These are phyloP conservation scores for Pestalotiopsis sp. DNA, from an alignment of 2,329 filamentous ascomycete genomes.

Conservation along the genomic window DNA sequence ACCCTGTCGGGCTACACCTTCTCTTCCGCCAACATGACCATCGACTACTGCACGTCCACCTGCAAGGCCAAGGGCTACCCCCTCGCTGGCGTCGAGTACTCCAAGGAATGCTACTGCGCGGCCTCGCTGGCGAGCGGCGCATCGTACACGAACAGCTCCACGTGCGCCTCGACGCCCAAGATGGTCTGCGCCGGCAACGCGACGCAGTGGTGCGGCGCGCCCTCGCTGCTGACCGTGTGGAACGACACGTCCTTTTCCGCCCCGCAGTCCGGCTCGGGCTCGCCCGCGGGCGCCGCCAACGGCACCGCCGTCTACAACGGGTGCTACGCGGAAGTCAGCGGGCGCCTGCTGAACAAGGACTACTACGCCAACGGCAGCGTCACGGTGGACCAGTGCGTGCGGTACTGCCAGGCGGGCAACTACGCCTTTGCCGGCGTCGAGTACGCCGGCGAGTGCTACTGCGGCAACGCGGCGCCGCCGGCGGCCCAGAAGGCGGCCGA, in stretches of 20 bases:
- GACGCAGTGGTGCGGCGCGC: constrained; percentile 19
- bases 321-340: background rate
- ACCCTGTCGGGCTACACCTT: constrained; percentile 20
- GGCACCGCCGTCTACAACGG: constrained; percentile 2
- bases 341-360: constrained; percentile 10
- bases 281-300: background rate
- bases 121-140: constrained; percentile 30
- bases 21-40: constrained; percentile 19
- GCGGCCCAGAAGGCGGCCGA: background rate
- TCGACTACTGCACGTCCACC: constrained; percentile 17
- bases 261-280: too few species aligned
- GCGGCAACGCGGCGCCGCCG: constrained; percentile 2
- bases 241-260: constrained; percentile 4
- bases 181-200: constrained; percentile 40
- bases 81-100: constrained; percentile 21
- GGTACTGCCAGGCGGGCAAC: constrained; percentile 11
- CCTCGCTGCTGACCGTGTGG: constrained; percentile 4
- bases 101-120: constrained; percentile 21
- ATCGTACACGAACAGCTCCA: constrained; percentile 26
- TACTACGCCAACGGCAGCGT: constrained; percentile 3
- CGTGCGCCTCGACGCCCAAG: constrained; percentile 31
- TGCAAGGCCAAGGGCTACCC: constrained; percentile 17
- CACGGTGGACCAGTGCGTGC: constrained; percentile 10
- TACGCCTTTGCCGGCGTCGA: constrained; percentile 11
- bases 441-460: constrained; percentile 17